Evolutionary conservation across 2,329 filamentous ascomycete genomes (phyloP).

Genomic region (Ceratocystis huliohia): DNA sequence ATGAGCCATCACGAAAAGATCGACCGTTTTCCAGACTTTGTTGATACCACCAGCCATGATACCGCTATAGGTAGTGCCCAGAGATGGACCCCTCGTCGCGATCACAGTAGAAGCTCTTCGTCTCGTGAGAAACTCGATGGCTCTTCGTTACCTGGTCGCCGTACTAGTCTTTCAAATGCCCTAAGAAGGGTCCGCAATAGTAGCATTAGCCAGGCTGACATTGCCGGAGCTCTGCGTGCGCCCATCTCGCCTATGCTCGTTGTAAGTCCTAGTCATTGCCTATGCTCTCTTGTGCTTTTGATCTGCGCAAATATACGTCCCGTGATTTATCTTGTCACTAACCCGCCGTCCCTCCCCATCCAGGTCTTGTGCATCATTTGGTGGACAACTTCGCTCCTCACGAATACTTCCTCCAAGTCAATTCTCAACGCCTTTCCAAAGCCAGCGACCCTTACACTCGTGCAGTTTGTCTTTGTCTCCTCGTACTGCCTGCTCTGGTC

Average conservation of each 20-base stretch:
- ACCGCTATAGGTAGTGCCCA: constrained; percentile 15
- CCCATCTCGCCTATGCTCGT: constrained; percentile 80
- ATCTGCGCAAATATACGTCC: background rate
- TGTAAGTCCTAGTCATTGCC: constrained; percentile 39
- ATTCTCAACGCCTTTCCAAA: constrained; percentile 86
- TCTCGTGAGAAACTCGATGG: background rate
- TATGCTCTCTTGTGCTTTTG: background rate
- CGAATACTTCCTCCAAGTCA: constrained; percentile 94
- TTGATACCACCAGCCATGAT: constrained; percentile 29
- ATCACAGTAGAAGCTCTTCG: constrained; percentile 25
- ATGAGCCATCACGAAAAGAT: constrained; percentile 27
- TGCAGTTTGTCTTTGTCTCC: constrained; percentile 89
- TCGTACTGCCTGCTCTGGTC: constrained; percentile 73
- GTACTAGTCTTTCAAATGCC: constrained; percentile 46
- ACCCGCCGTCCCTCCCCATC: constrained; percentile 12
- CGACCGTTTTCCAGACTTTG: constrained; percentile 47
- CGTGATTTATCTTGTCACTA: background rate
- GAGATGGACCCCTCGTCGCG: constrained; percentile 18
- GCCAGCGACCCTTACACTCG: constrained; percentile 78
- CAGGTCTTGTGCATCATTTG: constrained; percentile 77
- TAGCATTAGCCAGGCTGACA: constrained; percentile 85
- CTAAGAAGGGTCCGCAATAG: constrained; percentile 70
- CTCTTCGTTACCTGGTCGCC: constrained; percentile 10
- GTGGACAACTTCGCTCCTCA: constrained; percentile 91
- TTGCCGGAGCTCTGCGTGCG: constrained; percentile 79